Base-by-base conservation (phyloP, 352 stramenopile genomes). In the Plasmopara viticola region DNA sequence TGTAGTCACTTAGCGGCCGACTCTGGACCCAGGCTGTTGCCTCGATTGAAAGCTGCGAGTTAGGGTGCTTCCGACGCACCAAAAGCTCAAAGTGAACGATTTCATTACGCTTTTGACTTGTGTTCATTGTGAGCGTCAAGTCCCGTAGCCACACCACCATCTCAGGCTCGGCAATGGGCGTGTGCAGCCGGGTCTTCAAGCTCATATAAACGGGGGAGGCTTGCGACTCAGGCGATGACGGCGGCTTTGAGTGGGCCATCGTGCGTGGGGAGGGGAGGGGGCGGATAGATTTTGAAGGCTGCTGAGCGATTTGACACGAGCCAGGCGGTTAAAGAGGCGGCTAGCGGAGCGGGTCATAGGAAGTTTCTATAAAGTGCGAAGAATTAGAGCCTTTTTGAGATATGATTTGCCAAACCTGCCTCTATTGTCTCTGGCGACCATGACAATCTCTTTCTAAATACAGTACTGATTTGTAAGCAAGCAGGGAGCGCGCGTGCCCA, bases 1-100 rank as follows among this genome's bases (percentile, higher is more conserved):
- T 56, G 44, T 64, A 74, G 14, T 73, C 65, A 14, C 38, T 46
- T 30, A 72, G 68, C 29, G 62, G 53, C 18, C 64, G 57, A 33
- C 45, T 53, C 44, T 60, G 58, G 30, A 55, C 66, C 66, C 51
- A 75, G 8, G 40, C 48, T 10, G 49, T 45, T n/a, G 53, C 44
- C 48, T 54, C 43, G n/a, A 55, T 25, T 25, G 53, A 45, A 0
- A 58, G 37, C 17, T 44, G 18, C 28, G 43, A 42, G 38, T 55
- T 62, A 17, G 53, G 34, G 9, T 44, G 35, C 18, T 56, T 59
- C 25, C 40, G 40, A 3, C 48, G 53, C 38, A 66, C 53, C 12
- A 48, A 18, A 39, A 66, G 58, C 39, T 66, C 53, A 49, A 62
- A 66, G 4, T 44, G 41, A 29, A 62, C 35, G 44, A 40, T 33